Conservation (phyloP, 2,329 filamentous ascomycete genomes). For the Trichoderma brevicompactum region DNA sequence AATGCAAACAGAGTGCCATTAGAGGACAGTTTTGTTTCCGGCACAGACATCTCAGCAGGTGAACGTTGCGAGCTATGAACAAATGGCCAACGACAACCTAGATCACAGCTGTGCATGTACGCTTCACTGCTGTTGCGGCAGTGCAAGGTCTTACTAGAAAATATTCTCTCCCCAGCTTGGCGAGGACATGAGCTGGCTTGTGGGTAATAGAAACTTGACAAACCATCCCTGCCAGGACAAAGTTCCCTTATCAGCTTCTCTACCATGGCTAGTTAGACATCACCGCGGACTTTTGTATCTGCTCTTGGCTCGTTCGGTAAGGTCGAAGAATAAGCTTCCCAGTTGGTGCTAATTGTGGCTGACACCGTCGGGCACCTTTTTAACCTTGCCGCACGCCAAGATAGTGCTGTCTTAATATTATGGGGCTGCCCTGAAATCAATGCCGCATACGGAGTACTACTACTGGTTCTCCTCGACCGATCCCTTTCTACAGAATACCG, state of each 20-base stretch:
- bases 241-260: conserved; percentile 13
- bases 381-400: conserved; percentile 24
- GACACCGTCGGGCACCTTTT: conserved; percentile 6
- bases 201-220: neutral
- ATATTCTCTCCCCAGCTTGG: neutral
- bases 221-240: conserved; percentile 1
- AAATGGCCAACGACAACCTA: neutral
- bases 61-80: neutral
- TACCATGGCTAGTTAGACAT: neutral
- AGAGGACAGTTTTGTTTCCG: too few species aligned
- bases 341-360: conserved; percentile 2
- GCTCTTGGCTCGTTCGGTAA: conserved; percentile 26
- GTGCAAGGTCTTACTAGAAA: neutral
- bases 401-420: conserved; percentile 25
- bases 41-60: too few species aligned
- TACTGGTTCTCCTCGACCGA: neutral
- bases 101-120: neutral
- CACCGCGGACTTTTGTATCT: conserved; percentile 22
- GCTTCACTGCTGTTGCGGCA: neutral
- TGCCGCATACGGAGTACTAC: neutral
- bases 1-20: neutral
- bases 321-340: conserved; percentile 6
- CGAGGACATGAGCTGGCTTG: neutral
- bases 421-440: conserved; percentile 9
- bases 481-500: neutral